Evolutionary conservation across 2,329 filamentous ascomycete genomes (phyloP).

Genomic region (Penicillium sp.): DNA sequence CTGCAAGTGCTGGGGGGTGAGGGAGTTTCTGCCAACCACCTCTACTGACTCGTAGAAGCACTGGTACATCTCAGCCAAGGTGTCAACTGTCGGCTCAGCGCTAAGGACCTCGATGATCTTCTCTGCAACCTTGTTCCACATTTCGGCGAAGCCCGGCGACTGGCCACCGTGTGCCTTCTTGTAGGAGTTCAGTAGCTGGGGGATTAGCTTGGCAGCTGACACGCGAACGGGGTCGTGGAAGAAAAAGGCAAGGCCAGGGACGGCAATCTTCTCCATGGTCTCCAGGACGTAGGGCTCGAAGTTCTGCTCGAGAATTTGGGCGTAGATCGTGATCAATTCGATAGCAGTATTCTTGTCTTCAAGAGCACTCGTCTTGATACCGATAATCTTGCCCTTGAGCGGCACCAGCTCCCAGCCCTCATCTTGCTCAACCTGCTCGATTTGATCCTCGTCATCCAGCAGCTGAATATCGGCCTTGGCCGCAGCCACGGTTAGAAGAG

Average conservation of each 20-base stretch:
- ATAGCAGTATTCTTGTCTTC: conserved; percentile 99
- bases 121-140: conserved; percentile 83
- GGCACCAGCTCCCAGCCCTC: conserved; percentile 98
- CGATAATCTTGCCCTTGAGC: conserved; percentile 95
- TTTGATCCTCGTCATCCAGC: conserved; percentile 90
- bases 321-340: conserved; percentile 94
- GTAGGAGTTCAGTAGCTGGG: conserved; percentile 87
- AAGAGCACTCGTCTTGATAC: conserved; percentile 92
- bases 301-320: conserved; percentile 85
- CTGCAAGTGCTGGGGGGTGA: conserved; percentile 74
- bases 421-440: conserved; percentile 87
- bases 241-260: conserved; percentile 94
- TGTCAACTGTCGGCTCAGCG: conserved; percentile 92
- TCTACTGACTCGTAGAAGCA: conserved; percentile 99
- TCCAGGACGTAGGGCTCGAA: conserved; percentile 90
- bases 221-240: conserved; percentile 98
- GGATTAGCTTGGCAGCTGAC: conserved; percentile 90
- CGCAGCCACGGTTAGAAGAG: conserved; percentile 82
- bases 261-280: conserved; percentile 93
- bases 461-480: conserved; percentile 97
- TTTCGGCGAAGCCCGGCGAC: conserved; percentile 72
- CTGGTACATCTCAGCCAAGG: conserved; percentile 97
- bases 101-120: conserved; percentile 91
- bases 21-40: conserved; percentile 80
- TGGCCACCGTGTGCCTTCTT: conserved; percentile 84